Percentiles rank a stretch among this genome's conserved stretches.
Evolutionary conservation across 257 asterid species (phyloP).

Genomic region (Thymus mandschuricus): DNA sequence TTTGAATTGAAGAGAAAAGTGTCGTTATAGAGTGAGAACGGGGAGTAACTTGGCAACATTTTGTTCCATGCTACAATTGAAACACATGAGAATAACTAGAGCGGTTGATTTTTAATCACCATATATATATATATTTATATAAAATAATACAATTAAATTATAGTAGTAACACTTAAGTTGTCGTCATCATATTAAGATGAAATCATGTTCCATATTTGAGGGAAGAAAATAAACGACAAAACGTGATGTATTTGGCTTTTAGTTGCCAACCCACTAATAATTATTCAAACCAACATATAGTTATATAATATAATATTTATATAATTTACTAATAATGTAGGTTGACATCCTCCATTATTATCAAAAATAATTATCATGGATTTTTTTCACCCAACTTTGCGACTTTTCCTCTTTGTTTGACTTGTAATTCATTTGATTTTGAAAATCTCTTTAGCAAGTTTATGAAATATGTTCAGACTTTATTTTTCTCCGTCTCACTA

Average conservation of each 20-base stretch:
- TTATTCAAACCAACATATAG: conserved; percentile 8
- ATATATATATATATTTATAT: no score
- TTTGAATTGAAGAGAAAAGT: no score
- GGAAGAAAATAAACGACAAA: conserved; percentile 30
- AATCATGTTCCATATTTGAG: conserved; percentile 35
- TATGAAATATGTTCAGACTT: not conserved
- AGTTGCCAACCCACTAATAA: conserved; percentile 36
- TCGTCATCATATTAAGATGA: conserved; percentile 34
- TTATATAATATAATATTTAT: not conserved
- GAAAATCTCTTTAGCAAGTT: no score
- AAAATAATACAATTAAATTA: not conserved
- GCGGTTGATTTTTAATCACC: not conserved
- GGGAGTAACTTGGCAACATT: not conserved
- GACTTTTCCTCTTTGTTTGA: not conserved
- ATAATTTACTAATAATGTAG: not conserved
- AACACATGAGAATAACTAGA: not conserved
- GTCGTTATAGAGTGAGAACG: no score
- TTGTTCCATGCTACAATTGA: not conserved
- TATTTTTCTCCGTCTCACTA: no score
- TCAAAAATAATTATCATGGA: conserved; percentile 12
- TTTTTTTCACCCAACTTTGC: conserved; percentile 11
- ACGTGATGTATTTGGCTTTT: conserved; percentile 18
- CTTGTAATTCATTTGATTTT: not conserved
- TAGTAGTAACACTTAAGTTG: not conserved
- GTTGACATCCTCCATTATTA: conserved; percentile 25